These are phyloP conservation scores for Vigna trinervia DNA, from an alignment of 306 rosid genomes.

Conservation along the genomic window DNA sequence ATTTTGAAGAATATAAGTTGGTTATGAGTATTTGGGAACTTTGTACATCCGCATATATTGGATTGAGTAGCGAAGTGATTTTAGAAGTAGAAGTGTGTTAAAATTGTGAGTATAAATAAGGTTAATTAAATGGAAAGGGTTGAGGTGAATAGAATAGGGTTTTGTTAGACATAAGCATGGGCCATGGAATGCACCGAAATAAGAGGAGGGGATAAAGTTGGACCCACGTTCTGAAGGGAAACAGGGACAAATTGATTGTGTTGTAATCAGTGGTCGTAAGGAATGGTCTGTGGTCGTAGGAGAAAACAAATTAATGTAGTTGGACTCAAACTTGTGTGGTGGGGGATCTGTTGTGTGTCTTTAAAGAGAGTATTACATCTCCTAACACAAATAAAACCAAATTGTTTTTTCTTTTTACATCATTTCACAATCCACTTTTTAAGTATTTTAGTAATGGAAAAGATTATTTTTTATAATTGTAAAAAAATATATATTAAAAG, in stretches of 20 bases:
- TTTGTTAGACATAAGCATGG: slow-evolving; percentile 27
- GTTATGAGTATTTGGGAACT: no score
- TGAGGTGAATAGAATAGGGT: not conserved
- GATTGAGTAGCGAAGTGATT: no score
- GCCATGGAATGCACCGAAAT: slow-evolving; percentile 39
- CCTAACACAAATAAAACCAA: no score
- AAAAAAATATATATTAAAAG: no score
- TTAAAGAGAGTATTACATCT: not conserved
- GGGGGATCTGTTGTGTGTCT: not conserved
- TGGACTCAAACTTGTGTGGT: slow-evolving; percentile 10
- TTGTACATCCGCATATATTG: no score
- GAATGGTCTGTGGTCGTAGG: not conserved
- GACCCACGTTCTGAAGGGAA: slow-evolving; percentile 42
- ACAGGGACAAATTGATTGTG: slow-evolving; percentile 46
- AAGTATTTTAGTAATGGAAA: no score
- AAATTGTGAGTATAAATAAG: not conserved
- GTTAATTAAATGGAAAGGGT: slow-evolving; percentile 2
- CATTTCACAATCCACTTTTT: no score
- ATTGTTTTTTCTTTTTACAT: no score
- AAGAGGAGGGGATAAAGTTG: slow-evolving; percentile 31
- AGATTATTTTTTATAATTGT: no score
- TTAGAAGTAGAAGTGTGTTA: no score
- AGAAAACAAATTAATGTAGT: not conserved
- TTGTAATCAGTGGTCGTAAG: slow-evolving; percentile 40
- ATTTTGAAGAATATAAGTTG: no score